Evolutionary conservation across 768 basidiomycete genomes (phyloP).

Genomic region (Lactarius akahatsu): DNA sequence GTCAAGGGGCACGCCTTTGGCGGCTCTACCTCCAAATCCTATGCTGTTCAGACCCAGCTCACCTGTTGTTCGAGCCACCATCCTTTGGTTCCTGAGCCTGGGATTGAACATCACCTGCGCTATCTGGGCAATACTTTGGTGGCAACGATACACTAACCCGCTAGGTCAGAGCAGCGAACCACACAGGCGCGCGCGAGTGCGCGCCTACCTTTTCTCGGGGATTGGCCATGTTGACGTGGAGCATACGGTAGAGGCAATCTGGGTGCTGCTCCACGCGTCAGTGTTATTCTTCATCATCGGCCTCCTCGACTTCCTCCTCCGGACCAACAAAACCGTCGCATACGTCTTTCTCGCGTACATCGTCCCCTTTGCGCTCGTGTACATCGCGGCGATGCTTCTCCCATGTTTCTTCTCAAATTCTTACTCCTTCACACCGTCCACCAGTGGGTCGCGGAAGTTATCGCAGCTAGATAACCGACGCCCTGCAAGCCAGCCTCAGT

Average conservation of each 20-base stretch:
- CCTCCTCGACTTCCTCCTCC: slow-evolving; percentile 11
- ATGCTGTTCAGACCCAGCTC: neutral
- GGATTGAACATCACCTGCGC: neutral
- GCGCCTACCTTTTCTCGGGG: slow-evolving; percentile 1
- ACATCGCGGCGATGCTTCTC: neutral
- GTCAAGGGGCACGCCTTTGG: neutral
- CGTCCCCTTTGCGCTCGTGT: neutral
- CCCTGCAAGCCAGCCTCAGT: neutral
- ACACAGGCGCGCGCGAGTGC: neutral
- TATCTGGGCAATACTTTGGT: neutral
- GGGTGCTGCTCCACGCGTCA: neutral
- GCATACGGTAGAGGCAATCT: neutral
- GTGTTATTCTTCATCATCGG: slow-evolving; percentile 4
- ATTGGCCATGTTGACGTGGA: neutral
- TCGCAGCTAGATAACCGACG: neutral
- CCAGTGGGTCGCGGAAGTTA: neutral
- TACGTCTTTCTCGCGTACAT: neutral
- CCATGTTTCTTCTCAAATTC: neutral
- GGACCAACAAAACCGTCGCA: neutral
- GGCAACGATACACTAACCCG: neutral
- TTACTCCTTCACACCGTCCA: neutral
- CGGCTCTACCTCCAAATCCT: neutral
- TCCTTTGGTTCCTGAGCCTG: neutral
- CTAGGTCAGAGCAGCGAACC: neutral
- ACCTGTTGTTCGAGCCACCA: neutral